Base-by-base conservation (phyloP, 805 yeast genomes). In the Starmerella apis region DNA sequence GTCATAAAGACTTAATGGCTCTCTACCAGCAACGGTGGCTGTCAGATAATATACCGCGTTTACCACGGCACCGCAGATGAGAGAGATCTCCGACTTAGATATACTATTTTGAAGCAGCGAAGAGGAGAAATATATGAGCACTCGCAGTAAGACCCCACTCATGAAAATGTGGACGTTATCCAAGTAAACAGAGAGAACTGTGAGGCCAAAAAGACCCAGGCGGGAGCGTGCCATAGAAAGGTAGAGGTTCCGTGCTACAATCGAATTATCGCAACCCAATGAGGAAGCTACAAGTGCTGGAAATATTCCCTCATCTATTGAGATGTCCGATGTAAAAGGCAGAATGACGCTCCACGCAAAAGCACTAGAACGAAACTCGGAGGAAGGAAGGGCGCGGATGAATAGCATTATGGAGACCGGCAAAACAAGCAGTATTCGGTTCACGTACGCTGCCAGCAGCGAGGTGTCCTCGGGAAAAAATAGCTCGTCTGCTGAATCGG, bases 151-250 rank as follows among this genome's bases (percentile, higher is more conserved):
- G 3, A 50, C 25, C 4, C 58, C 58, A 18, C 54, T 47, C 3
- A 55, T 24, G 16, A 55, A 33, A 11, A 55, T 55, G 20, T 53
- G 51, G 22, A 30, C 24, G 35, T 50, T 48, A 7, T 31, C 25
- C 10, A 39, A 18, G 30, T 53, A 55, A 22, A 36, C 23, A 7
- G 51, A 37, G 9, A 55, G 41, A 7, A 55, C 18, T 11, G 48
- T 47, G 18, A 55, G 32, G 3, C 54, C 51, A 5, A 53, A 24
- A 6, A 55, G 35, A 3, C 58, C 58, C 24, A 55, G 46, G 13
- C 58, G 47, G 16, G 58, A 55, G 18, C 58, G 50, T 7, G 58
- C 56, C 22, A 53, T 53, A 1, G 58, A 51, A 1, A 55, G 45
- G 35, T 55, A 55, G 52, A 55, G 53, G 48, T 55, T 55, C 9